Evolutionary conservation across 73 alveolate species (phyloP), one percentile per base, ranked within the genome.

Genomic region (Paramecium octaurelia): DNA sequence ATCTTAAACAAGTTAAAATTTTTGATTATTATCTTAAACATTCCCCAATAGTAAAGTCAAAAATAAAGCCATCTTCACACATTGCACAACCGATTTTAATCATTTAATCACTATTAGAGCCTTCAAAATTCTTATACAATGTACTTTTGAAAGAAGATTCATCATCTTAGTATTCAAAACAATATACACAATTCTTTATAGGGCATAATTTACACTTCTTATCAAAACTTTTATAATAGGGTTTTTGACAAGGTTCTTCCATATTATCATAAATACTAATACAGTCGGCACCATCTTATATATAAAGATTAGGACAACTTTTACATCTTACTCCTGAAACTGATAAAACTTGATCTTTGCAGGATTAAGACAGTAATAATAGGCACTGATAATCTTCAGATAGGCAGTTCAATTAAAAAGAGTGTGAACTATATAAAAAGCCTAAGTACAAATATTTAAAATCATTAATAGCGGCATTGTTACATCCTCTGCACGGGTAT

Each of bases 351-450:
- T 2, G 4, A 3, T n/a, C 14, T 2, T n/a, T n/a, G 11, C 68
- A 54, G 2, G n/a, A 4, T 1, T 1, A 2, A n/a, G 0, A 0
- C 2, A 4, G 0, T 0, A n/a, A 3, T n/a, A 18, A 3, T 1
- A 0, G 0, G 6, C 68, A 54, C 3, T 54, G 6, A n/a, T 1
- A 6, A n/a, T n/a, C 3, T 14, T n/a, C 8, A 5, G 4, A 0
- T 3, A 4, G 1, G 6, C 68, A 54, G 12, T 14, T 18, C 8
- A 38, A 4, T 38, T 38, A 1, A 38, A 6, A 38, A 38, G 46
- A 11, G 46, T 0, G 5, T 4, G 46, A 38, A 7, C 8, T 38
- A 1, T 4, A 11, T 0, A 5, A 12, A 46, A 46, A 46, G 23
- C 6, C 68, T 16, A n/a, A 5, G 7, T n/a, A 54, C 34, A 54